These are phyloP conservation scores for Ophiosphaerella narmari DNA, from an alignment of 2,329 filamentous ascomycete species.

Conservation along the genomic window DNA sequence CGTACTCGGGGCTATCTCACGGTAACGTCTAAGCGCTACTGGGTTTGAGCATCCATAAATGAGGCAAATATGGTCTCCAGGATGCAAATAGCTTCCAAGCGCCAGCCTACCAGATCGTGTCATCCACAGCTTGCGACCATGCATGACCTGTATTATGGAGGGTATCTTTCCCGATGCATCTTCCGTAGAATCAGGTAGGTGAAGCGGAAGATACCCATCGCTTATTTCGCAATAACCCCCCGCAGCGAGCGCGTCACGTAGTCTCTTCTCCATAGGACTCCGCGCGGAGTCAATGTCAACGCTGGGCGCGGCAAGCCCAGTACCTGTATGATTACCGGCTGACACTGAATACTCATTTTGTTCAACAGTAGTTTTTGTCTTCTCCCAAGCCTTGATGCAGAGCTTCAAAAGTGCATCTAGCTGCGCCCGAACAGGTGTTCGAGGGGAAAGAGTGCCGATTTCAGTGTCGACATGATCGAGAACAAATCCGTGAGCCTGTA, in stretches of 20 bases:
- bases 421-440: neutral
- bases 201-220: no score
- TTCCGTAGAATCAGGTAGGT: no score
- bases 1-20: neutral
- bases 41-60: conserved; percentile 2
- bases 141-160: conserved; percentile 1
- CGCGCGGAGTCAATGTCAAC: no score
- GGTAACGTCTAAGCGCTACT: conserved; percentile 2
- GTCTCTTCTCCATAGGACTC: no score
- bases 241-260: no score
- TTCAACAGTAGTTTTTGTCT: neutral
- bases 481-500: conserved; percentile 6
- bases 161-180: neutral
- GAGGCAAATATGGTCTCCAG: conserved; percentile 5
- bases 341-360: neutral
- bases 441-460: neutral
- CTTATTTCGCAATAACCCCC: no score
- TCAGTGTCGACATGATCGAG: conserved; percentile 1
- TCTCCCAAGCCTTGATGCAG: conserved; percentile 1
- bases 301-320: no score
- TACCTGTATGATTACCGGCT: neutral
- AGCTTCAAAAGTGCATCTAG: conserved; percentile 2
- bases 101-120: conserved; percentile 2
- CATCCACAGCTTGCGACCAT: conserved; percentile 4
- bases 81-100: conserved; percentile 1